Evolutionary conservation across 176 grass and related monocot genomes (phyloP), one percentile per base, ranked within the genome.

Genomic region (Chloris gayana): DNA sequence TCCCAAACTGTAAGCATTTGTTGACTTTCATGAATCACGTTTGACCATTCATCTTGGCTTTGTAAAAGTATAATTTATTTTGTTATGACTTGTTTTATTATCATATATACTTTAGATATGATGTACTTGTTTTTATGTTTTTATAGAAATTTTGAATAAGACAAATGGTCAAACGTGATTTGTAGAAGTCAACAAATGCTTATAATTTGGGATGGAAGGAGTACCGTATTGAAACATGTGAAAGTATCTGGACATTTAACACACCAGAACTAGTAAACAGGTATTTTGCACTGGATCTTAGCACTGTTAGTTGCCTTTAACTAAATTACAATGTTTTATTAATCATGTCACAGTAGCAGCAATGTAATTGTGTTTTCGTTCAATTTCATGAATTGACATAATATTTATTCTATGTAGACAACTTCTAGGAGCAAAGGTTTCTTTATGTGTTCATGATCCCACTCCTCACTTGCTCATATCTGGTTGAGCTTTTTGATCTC

Each of bases 331-430:
- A n/a, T 50, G 8, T 39, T 69, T 34, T 5, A 41, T 61, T 79
- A 56, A 34, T 44, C 10, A 44, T 44, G 12, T 54, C 63, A 17
- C 5, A 80, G 13, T 41, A 69, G 25, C 25, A 35, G 11, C 53
- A 63, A 22, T 85, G 12, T 53, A 76, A n/a, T 22, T 63, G 8
- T 69, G 19, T 53, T 79, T 64, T 49, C 14, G 25, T 51, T 84
- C 7, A 24, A 54, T 51, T 67, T 58, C 9, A 33, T 5, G 69
- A 21, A 21, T 27, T 27, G 10, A 27, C 57, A 60, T 4, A n/a
- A n/a, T n/a, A 3, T 63, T 33, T 21, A 75, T 84, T 74, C 59
- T 73, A 60, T 27, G 35, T 81, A 47, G 38, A 39, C 59, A 7
- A 53, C 58, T 68, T 79, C 15, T 45, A 27, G 6, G 69, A 66